Percentiles rank a stretch among this genome's conserved stretches.
Evolutionary conservation across 1,139 yeast genomes (phyloP).

Genomic region (Lodderomyces orthopsilosis): DNA sequence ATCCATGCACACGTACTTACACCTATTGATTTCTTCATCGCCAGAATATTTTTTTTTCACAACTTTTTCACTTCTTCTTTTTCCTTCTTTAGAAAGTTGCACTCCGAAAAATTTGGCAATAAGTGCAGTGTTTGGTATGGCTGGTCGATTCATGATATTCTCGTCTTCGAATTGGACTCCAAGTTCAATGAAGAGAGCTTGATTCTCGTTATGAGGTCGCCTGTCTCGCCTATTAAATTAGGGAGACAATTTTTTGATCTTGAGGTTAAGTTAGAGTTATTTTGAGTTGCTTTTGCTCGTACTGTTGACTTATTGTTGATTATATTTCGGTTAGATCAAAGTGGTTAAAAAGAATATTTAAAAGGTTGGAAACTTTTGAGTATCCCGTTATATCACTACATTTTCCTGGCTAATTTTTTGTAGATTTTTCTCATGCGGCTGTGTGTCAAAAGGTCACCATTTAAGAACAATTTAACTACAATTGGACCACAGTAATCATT

Average conservation of each 20-base stretch:
- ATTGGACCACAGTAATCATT: no score
- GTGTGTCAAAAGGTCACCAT: neutral
- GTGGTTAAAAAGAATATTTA: slow-evolving; percentile 51
- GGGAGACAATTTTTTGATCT: slow-evolving; percentile 25
- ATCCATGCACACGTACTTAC: slow-evolving; percentile 4
- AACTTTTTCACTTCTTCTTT: slow-evolving; percentile 7
- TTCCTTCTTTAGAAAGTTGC: slow-evolving; percentile 34
- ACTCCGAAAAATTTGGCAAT: slow-evolving; percentile 39
- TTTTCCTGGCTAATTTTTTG: slow-evolving; percentile 9
- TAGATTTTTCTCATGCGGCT: neutral
- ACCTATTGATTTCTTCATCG: neutral
- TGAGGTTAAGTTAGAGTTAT: slow-evolving; percentile 16
- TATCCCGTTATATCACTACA: slow-evolving; percentile 63
- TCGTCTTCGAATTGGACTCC: slow-evolving; percentile 11
- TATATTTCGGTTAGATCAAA: slow-evolving; percentile 44
- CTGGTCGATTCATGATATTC: slow-evolving; percentile 6
- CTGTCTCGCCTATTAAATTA: slow-evolving; percentile 51
- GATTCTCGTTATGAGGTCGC: slow-evolving; percentile 10
- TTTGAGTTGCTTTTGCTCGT: slow-evolving; percentile 10
- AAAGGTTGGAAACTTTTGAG: slow-evolving; percentile 38
- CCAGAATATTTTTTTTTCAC: neutral
- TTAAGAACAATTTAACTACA: neutral
- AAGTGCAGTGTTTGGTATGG: slow-evolving; percentile 17
- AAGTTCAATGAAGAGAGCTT: slow-evolving; percentile 16
- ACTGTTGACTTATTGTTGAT: slow-evolving; percentile 38